Evolutionary conservation across 768 basidiomycete species (phyloP), one percentile per base, ranked within the genome.

Genomic region (Kwoniella sp.): DNA sequence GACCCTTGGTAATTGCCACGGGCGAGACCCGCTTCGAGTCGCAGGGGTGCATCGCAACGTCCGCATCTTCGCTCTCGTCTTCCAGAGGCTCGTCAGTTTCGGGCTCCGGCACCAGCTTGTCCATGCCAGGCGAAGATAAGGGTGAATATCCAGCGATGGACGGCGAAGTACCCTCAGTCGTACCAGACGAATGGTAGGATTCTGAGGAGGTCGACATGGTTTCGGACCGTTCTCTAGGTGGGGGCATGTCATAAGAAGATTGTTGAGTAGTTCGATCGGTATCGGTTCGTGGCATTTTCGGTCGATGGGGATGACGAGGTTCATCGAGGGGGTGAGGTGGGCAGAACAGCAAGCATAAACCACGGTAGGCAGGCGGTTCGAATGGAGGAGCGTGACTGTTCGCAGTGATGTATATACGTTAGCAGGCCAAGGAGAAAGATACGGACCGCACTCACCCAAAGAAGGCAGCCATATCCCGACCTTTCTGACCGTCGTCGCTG

Each of bases 311-410:
- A 57, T 17, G 65, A 17, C 33, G 22, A 40, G 44, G 49, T 25
- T 59, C 54, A 49, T 74, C 73, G 49, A 74, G 70, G 1, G 73
- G 72, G 46, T 71, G 72, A 40, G 69, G 65, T 13, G 76, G 78
- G 53, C 70, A 65, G 27, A 73, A 62, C 8, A 79, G 58, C 0
- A 79, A 44, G 33, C 65, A 69, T 10, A 79, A 58, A 3, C 78
- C 78, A 24, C 78, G 72, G 55, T 78, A 79, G 6, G 76, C 48
- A 24, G 78, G 78, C 9, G 78, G 78, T 27, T 70, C 72, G 47
- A 77, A 73, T 17, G 77, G 71, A 4, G 78, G 75, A 9, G 65
- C 57, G n/a, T 70, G 68, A 36, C 67, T 67, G 30, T 19, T 15
- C 33, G 33, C 7, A 33, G 33, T 6, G 40, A 44, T 3, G 40